Evolutionary conservation across 2,329 filamentous ascomycete species (phyloP).

Genomic region (Colletotrichum sp.): DNA sequence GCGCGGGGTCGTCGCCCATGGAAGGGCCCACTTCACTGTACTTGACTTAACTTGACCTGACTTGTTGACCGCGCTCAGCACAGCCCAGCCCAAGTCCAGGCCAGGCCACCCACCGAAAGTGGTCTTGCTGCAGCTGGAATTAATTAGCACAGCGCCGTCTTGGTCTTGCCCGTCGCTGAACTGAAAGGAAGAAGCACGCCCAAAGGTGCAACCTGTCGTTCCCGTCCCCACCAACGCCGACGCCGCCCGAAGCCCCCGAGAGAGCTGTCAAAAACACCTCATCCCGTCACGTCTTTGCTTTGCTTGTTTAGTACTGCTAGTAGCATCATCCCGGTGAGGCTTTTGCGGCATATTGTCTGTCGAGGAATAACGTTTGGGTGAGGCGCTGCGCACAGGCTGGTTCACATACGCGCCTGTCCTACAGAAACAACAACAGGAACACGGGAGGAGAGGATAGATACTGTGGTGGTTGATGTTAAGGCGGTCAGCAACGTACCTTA

Average conservation of each 20-base stretch:
- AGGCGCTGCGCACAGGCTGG: not conserved
- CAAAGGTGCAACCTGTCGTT: not conserved
- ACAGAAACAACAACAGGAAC: not conserved
- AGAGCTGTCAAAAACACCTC: constrained; percentile 4
- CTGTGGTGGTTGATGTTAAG: not conserved
- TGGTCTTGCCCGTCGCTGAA: not conserved
- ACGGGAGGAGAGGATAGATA: not conserved
- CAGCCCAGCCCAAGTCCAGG: not conserved
- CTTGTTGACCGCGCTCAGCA: not conserved
- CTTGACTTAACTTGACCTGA: not conserved
- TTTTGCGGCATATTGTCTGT: not conserved
- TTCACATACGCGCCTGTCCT: not conserved
- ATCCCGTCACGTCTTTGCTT: not conserved
- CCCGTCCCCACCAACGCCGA: constrained; percentile 6
- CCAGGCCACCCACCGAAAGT: not conserved
- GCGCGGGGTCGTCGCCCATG: not conserved
- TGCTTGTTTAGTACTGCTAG: not conserved
- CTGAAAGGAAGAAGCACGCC: not conserved
- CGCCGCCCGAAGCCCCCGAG: constrained; percentile 9
- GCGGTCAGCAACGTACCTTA: not conserved
- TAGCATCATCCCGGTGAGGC: not conserved
- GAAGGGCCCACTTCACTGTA: not conserved
- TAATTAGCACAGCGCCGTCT: not conserved
- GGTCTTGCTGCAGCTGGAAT: not conserved
- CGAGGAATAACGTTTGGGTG: not conserved